Evolutionary conservation across 768 basidiomycete genomes (phyloP).

Genomic region (Xerocomellus dryophilus): DNA sequence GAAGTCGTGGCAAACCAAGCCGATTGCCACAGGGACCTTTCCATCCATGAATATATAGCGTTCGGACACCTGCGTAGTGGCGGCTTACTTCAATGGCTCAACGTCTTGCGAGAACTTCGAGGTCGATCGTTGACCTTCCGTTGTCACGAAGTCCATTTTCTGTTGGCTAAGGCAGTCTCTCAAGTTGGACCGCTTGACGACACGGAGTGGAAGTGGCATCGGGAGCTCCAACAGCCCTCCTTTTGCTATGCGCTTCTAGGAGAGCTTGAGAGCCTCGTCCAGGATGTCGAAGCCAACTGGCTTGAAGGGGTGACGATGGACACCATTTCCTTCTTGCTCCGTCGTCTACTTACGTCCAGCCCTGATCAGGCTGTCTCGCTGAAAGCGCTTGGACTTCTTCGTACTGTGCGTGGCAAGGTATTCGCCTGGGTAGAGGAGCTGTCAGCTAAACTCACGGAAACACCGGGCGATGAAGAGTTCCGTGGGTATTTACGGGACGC

Average conservation of each 20-base stretch:
- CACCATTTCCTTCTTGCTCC: slow-evolving; percentile 34
- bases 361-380: slow-evolving; percentile 8
- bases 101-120: slow-evolving; percentile 45
- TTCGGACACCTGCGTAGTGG: slow-evolving; percentile 48
- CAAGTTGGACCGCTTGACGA: slow-evolving; percentile 37
- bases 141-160: slow-evolving; percentile 37
- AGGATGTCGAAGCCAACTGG: slow-evolving; percentile 42
- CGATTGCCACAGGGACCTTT: slow-evolving; percentile 39
- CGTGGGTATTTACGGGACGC: slow-evolving; percentile 33
- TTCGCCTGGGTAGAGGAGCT: slow-evolving; percentile 40
- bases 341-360: slow-evolving; percentile 36
- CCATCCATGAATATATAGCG: slow-evolving; percentile 43
- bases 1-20: slow-evolving; percentile 41
- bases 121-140: slow-evolving; percentile 39
- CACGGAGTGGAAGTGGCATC: slow-evolving; percentile 37
- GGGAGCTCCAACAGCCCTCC: slow-evolving; percentile 28
- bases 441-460: slow-evolving; percentile 16
- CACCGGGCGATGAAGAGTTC: slow-evolving; percentile 13
- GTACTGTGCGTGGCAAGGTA: slow-evolving; percentile 28
- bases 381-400: slow-evolving; percentile 28
- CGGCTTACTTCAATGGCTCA: slow-evolving; percentile 46
- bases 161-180: slow-evolving; percentile 43
- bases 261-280: slow-evolving; percentile 37
- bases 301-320: slow-evolving; percentile 31
- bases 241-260: slow-evolving; percentile 39